These are phyloP conservation scores for Arthrinium puccinioides DNA, from an alignment of 2,329 filamentous ascomycete genomes.

Conservation along the genomic window DNA sequence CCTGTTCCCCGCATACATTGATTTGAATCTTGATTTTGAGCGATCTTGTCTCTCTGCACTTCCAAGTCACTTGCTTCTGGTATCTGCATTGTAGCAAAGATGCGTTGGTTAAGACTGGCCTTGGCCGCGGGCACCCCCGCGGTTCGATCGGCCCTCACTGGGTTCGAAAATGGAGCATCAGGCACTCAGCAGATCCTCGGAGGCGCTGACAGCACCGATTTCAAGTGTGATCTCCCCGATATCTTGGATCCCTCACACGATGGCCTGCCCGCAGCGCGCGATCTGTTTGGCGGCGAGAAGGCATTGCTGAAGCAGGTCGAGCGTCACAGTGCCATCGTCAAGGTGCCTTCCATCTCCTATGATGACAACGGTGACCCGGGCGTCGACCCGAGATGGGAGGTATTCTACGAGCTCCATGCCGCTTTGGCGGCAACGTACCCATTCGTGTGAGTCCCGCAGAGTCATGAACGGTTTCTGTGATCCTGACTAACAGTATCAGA, in stretches of 20 bases:
- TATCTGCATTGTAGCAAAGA: too few relatives aligned
- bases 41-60: too few relatives aligned
- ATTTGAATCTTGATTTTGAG: too few relatives aligned
- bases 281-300: slow-evolving; percentile 18
- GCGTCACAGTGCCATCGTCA: slow-evolving; percentile 36
- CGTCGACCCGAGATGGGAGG: slow-evolving; percentile 46
- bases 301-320: slow-evolving; percentile 27
- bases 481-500: slow-evolving; percentile 15
- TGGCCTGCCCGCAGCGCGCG: slow-evolving; percentile 19
- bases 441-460: slow-evolving; percentile 27
- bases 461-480: too few relatives aligned
- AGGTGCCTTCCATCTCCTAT: slow-evolving; percentile 46
- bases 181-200: slow-evolving; percentile 10
- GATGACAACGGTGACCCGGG: slow-evolving; percentile 48
- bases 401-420: slow-evolving; percentile 42
- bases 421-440: slow-evolving; percentile 44
- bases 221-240: slow-evolving; percentile 22
- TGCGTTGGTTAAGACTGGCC: neutral
- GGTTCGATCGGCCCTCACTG: slow-evolving; percentile 6
- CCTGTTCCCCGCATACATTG: too few relatives aligned
- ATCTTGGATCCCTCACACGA: slow-evolving; percentile 19
- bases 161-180: too few relatives aligned
- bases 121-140: slow-evolving; percentile 5
- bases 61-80: neutral
- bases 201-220: slow-evolving; percentile 6